Base-by-base conservation (phyloP, 306 rosid species). In the Mimosa bimucronata region DNA sequence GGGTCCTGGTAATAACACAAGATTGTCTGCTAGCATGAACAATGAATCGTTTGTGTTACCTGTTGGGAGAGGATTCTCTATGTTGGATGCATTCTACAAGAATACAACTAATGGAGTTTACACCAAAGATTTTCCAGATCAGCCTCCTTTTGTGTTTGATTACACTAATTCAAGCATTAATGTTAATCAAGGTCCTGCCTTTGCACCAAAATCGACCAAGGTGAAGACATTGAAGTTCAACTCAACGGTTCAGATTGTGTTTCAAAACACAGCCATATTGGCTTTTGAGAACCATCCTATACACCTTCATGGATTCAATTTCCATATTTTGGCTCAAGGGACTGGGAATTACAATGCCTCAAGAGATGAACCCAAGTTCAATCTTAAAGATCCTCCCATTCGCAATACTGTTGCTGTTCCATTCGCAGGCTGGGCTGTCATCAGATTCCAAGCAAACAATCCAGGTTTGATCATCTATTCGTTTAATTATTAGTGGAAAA, bases 21-120 rank as follows among this genome's bases (percentile, higher is more conserved):
- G 84, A 7, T 3, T 83, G 1, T 87, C 93, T 13, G 85, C 91
- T 16, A 84, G 88, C 85, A 89, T 89, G 93, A 89, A 87, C 83
- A 87, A 89, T 31, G 88, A 86, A 30, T 89, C 93, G 0, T 89
- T 87, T 15, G 40, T 29, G 74, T 52, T 86, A 14, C 94, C 94
- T 3, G 64, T 1, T 75, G 46, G 69, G 28, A 34, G 38, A 18
- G 21, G 21, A 3, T 0, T 66, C 12, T 86, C 94, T 0, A 88
- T 90, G 90, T 19, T 90, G 66, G 73, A 90, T 73, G 94, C 94
- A 10, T 80, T 74, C 18, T 79, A 25, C 16, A 0, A 2, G 28
- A 31, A 76, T 7, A 12, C 29, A 7, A 28, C 67, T 42, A 48
- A 23, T 3, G 90, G 91, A 14, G 79, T 90, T 7, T 90, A 90